These are phyloP conservation scores for Plasmodium relictum DNA, from an alignment of 169 alveolate genomes.

Conservation along the genomic window DNA sequence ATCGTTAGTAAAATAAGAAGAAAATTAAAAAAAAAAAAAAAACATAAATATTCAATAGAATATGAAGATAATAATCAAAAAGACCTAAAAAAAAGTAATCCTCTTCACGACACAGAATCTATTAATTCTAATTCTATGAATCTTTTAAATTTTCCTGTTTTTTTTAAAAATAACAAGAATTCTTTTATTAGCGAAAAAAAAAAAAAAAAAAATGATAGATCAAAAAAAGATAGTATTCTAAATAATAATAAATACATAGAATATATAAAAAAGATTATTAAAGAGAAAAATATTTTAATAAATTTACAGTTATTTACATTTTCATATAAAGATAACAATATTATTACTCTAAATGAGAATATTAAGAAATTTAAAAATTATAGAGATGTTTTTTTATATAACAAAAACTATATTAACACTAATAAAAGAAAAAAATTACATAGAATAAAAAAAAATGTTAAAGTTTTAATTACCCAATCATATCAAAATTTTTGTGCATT, in stretches of 20 bases:
- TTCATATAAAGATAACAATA: slow-evolving; percentile 76
- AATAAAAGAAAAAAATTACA: slow-evolving; percentile 37
- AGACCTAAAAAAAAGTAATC: slow-evolving; percentile 22
- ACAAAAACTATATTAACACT: slow-evolving; percentile 11
- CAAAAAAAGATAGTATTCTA: slow-evolving; percentile 46
- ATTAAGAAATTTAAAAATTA: slow-evolving; percentile 74
- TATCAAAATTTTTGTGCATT: slow-evolving; percentile 73
- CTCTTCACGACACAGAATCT: slow-evolving; percentile 73
- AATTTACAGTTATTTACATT: slow-evolving; percentile 68
- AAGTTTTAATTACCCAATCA: slow-evolving; percentile 72
- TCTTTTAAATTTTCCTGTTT: slow-evolving; percentile 45
- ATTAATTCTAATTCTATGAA: slow-evolving; percentile 34
- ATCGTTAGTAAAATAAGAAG: not conserved
- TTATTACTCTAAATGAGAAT: slow-evolving; percentile 67
- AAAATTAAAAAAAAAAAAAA: slow-evolving; percentile 18
- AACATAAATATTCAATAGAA: slow-evolving; percentile 2
- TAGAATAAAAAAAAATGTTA: slow-evolving; percentile 40
- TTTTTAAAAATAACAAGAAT: slow-evolving; percentile 44
- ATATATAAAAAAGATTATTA: slow-evolving; percentile 55
- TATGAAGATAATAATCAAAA: slow-evolving; percentile 6
- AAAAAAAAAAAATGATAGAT: slow-evolving; percentile 12
- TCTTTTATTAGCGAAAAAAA: slow-evolving; percentile 1
- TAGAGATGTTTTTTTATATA: slow-evolving; percentile 73
- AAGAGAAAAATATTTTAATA: slow-evolving; percentile 59
- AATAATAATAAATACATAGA: slow-evolving; percentile 61